Evolutionary conservation across 345 rosid genomes (phyloP).

Genomic region (Mallotus nudiflorus): DNA sequence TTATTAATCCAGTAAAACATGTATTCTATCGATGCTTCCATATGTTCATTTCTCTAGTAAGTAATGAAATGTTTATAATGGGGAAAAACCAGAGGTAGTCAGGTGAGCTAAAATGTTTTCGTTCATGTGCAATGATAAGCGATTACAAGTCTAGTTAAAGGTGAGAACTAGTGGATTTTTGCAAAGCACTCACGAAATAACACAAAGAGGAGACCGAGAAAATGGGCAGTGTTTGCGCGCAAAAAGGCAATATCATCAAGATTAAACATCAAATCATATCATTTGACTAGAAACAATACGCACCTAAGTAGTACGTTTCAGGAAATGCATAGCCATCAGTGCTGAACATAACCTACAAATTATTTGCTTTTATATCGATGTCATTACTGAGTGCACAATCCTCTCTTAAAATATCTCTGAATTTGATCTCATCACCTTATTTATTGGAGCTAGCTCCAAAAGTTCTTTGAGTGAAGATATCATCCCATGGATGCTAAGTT

Average conservation of each 20-base stretch:
- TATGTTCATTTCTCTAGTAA: constrained; percentile 3
- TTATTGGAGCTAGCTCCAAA: constrained; percentile 76
- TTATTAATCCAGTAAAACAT: not conserved
- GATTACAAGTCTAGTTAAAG: not conserved
- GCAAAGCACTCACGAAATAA: not conserved
- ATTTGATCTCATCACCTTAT: constrained; percentile 63
- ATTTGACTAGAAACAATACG: constrained; percentile 25
- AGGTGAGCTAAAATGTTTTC: not conserved
- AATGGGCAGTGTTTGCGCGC: not conserved
- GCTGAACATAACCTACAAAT: constrained; percentile 95
- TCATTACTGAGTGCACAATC: not conserved
- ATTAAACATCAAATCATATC: not conserved
- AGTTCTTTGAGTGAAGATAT: constrained; percentile 83
- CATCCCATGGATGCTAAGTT: constrained; percentile 91
- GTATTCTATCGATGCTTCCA: constrained; percentile 8
- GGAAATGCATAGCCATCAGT: constrained; percentile 94
- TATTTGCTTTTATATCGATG: constrained; percentile 25
- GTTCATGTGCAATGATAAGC: not conserved
- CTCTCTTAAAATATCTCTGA: not conserved
- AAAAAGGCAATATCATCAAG: not conserved
- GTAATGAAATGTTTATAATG: not conserved
- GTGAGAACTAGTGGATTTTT: not conserved
- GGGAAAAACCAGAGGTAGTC: not conserved
- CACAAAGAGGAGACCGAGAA: not conserved
- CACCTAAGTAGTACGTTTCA: constrained; percentile 86